Conservation (phyloP, 2,329 filamentous ascomycete species). For the Botryotinia convoluta region DNA sequence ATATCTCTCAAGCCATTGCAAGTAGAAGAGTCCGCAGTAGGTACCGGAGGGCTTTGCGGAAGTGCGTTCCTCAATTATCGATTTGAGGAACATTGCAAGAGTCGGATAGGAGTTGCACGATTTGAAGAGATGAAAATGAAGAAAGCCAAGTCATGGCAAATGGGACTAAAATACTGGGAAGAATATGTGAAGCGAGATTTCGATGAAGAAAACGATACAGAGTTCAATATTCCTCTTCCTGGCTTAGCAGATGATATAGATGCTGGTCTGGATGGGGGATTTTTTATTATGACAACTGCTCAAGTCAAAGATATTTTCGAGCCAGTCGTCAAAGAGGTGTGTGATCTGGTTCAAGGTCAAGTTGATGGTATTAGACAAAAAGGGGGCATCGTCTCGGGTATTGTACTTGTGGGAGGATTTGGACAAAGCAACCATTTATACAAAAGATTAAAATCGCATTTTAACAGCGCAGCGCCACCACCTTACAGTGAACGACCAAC, state of each 20-base stretch:
- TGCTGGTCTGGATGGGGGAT: constrained; percentile 71
- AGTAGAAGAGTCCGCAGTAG: constrained; percentile 76
- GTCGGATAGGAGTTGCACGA: constrained; percentile 61
- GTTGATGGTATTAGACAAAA: constrained; percentile 61
- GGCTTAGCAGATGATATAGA: constrained; percentile 74
- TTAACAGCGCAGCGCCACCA: constrained; percentile 51
- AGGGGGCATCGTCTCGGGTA: constrained; percentile 65
- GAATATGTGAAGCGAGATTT: constrained; percentile 85
- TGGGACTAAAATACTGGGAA: constrained; percentile 76
- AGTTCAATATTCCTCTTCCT: constrained; percentile 77
- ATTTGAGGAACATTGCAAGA: constrained; percentile 73
- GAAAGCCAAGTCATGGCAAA: constrained; percentile 77
- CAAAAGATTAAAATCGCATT: constrained; percentile 66
- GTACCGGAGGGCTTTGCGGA: constrained; percentile 74
- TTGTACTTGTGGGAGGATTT: constrained; percentile 78
- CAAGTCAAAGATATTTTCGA: constrained; percentile 74
- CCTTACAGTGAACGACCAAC: constrained; percentile 68
- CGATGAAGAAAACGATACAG: constrained; percentile 72
- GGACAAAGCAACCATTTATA: constrained; percentile 78
- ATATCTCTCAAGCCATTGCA: constrained; percentile 67
- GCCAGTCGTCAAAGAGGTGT: constrained; percentile 69
- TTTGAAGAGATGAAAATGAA: constrained; percentile 76
- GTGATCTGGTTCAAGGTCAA: constrained; percentile 65
- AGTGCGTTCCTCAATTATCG: constrained; percentile 78
- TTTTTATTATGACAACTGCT: constrained; percentile 67